These are phyloP conservation scores for Venturia nashicola DNA, from an alignment of 2,329 filamentous ascomycete genomes.

Conservation along the genomic window DNA sequence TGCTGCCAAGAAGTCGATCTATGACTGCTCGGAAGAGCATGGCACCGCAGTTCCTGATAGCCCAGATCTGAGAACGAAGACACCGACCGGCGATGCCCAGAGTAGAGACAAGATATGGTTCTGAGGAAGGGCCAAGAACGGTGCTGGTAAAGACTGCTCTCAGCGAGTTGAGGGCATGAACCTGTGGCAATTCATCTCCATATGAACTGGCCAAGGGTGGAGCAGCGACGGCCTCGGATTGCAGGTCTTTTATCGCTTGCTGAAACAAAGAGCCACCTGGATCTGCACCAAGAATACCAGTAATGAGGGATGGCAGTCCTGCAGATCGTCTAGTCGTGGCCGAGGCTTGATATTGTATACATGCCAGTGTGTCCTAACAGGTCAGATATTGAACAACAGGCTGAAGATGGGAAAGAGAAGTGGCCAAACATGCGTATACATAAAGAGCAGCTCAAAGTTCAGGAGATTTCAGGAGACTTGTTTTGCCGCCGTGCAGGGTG, in stretches of 20 bases:
- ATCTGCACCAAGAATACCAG: slow-evolving; percentile 63
- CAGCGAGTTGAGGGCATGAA: slow-evolving; percentile 88
- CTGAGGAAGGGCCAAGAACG: slow-evolving; percentile 58
- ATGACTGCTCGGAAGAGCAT: slow-evolving; percentile 81
- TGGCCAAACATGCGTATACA: neutral
- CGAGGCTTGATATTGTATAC: slow-evolving; percentile 63
- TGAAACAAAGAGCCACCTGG: slow-evolving; percentile 44
- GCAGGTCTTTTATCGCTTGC: slow-evolving; percentile 50
- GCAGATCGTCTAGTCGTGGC: slow-evolving; percentile 81
- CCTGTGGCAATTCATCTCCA: slow-evolving; percentile 25
- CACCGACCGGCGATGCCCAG: slow-evolving; percentile 56
- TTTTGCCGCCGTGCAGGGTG: neutral
- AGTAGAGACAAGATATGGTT: slow-evolving; percentile 59
- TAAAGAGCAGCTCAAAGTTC: neutral
- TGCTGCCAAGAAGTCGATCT: slow-evolving; percentile 64
- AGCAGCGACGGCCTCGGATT: slow-evolving; percentile 43
- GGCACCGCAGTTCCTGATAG: slow-evolving; percentile 84
- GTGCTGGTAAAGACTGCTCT: slow-evolving; percentile 86
- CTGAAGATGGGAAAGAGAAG: neutral
- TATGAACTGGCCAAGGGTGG: slow-evolving; percentile 32
- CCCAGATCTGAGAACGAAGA: slow-evolving; percentile 43
- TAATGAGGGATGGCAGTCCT: slow-evolving; percentile 77
- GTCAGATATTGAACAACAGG: neutral
- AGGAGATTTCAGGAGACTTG: neutral
- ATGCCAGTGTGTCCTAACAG: slow-evolving; percentile 48